These are phyloP conservation scores for Metarhizium album DNA, from an alignment of 2,329 filamentous ascomycete genomes.

Conservation along the genomic window DNA sequence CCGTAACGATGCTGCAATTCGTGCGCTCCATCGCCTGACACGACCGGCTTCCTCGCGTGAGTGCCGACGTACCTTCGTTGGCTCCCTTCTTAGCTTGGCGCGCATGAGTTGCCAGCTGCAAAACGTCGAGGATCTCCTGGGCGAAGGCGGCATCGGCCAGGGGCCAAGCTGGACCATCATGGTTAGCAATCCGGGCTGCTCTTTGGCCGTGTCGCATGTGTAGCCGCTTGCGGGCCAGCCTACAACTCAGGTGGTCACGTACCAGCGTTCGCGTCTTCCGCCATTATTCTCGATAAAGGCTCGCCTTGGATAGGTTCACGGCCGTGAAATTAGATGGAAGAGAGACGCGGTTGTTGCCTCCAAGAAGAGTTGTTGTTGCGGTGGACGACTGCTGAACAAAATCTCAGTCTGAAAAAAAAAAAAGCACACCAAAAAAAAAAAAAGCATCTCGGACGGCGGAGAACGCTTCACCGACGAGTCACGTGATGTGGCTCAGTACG, in stretches of 20 bases:
- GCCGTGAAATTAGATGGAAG: conserved; percentile 23
- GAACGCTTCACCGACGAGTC: no score
- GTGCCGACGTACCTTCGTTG: conserved; percentile 48
- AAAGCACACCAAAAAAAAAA: no score
- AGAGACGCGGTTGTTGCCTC: conserved; percentile 1
- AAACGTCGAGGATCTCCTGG: conserved; percentile 72
- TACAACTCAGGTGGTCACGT: not conserved
- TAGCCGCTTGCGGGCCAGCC: not conserved
- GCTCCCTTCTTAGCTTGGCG: conserved; percentile 82
- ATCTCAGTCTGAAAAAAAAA: conserved; percentile 2
- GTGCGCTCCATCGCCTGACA: not conserved
- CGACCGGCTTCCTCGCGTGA: not conserved
- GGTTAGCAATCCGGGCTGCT: conserved; percentile 1
- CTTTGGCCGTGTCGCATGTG: not conserved
- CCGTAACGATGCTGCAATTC: not conserved
- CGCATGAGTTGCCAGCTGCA: conserved; percentile 57
- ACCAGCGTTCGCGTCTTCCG: conserved; percentile 17
- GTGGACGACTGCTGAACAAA: not conserved
- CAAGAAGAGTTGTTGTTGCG: conserved; percentile 4
- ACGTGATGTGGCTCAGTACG: no score
- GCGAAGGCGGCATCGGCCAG: conserved; percentile 63
- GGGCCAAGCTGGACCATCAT: conserved; percentile 46
- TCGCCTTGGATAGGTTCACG: conserved; percentile 43
- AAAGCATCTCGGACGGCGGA: not conserved
- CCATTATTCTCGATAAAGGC: conserved; percentile 16